Evolutionary conservation across 2,329 filamentous ascomycete genomes (phyloP), one percentile per base, ranked within the genome.

Genomic region (Fusarium multiceps): DNA sequence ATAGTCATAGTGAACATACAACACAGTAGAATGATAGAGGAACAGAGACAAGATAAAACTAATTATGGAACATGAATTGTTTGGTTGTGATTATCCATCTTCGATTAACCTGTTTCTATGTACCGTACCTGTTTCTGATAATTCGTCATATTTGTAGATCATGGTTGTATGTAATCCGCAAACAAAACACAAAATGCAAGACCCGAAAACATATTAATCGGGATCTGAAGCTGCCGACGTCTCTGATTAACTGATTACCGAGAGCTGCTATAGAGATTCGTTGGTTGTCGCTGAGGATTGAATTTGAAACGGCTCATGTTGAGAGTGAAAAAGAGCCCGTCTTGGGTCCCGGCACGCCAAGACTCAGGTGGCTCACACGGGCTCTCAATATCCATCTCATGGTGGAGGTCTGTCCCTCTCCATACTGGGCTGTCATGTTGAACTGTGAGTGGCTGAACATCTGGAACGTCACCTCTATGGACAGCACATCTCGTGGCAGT

Each of bases 231-330:
- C 66, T 62, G 43, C 63, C 63, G 62, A 61, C 28, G 63, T 66
- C 54, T 66, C 42, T 54, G 20, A 25, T 37, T 61, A 42, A 53
- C 49, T 42, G 49, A 53, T 42, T 34, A 56, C 16, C 41, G 30
- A 57, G n/a, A 18, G n/a, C 25, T 46, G 27, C 25, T 50, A 13
- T 30, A 25, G 18, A n/a, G 25, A 23, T 50, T 37, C 48, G 47
- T 48, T 48, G 21, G 47, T 51, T 46, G 61, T 41, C 13, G 25
- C 12, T 34, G 59, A 59, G 55, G 41, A 47, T 63, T 48, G 49
- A 27, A 40, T 46, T 42, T 71, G 68, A 71, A 71, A 71, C 68
- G 51, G 66, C 63, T 70, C 27, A 20, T 37, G 40, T 54, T 57
- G 23, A 34, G 49, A 21, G 18, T 27, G 41, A 60, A 68, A 54